These are phyloP conservation scores for Coemansia sp. DNA, from an alignment of 371 early-diverging fungal genomes.

Conservation along the genomic window DNA sequence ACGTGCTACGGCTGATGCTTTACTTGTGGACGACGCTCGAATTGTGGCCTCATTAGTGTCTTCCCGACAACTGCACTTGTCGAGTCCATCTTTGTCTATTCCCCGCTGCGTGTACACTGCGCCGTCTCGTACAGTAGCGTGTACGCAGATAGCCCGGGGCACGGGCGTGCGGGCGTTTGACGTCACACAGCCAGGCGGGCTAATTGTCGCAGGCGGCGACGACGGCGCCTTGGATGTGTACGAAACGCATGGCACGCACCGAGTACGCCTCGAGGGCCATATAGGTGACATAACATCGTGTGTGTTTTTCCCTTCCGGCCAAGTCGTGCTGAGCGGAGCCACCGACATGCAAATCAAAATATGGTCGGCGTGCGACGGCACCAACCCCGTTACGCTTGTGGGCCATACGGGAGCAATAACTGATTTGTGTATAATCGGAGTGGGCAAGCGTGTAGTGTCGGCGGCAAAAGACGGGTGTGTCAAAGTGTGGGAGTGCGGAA, in stretches of 20 bases:
- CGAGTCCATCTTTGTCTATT: constrained; percentile 7
- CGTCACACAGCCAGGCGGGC: constrained; percentile 29
- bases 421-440: constrained; percentile 44
- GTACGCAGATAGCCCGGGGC: constrained; percentile 24
- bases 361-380: constrained; percentile 73
- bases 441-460: constrained; percentile 46
- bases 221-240: constrained; percentile 42
- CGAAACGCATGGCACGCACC: constrained; percentile 23
- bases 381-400: constrained; percentile 68
- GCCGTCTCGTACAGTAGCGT: constrained; percentile 12
- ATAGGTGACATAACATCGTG: constrained; percentile 64
- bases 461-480: constrained; percentile 44
- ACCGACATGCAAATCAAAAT: constrained; percentile 67
- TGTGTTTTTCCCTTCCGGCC: constrained; percentile 74
- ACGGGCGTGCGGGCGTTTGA: constrained; percentile 38
- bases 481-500: constrained; percentile 47
- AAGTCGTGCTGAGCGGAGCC: constrained; percentile 69
- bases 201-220: constrained; percentile 37
- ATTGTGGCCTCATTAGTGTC: constrained; percentile 18
- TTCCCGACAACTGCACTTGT: constrained; percentile 22
- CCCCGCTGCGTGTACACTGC: constrained; percentile 21
- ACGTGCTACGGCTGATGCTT: constrained; percentile 7
- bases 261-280: constrained; percentile 59
- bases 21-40: not conserved
- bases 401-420: constrained; percentile 62